phyloP scores from a whole-genome alignment of 2,329 filamentous ascomycete genomes.

The Penicillium vulpinum region DNA sequence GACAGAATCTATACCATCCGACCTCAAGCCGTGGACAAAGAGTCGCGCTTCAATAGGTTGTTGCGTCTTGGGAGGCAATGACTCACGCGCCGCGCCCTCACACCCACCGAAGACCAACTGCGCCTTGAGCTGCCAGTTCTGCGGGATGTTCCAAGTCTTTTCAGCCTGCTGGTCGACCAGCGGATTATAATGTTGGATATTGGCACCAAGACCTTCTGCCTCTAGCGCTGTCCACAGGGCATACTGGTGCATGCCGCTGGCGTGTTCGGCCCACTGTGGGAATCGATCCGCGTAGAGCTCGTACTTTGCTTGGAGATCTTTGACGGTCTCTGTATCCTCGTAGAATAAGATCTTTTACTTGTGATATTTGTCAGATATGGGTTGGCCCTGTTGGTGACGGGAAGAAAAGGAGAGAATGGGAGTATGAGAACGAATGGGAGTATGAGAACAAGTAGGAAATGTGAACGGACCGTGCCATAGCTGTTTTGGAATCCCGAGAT shows the following conservation, averaged over 20 bases:
- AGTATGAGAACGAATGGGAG: neutral
- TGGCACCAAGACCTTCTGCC: conserved; percentile 76
- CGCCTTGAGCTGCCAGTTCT: conserved; percentile 70
- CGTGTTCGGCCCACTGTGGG: conserved; percentile 65
- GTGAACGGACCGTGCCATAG: conserved; percentile 66
- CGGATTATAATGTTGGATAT: conserved; percentile 90
- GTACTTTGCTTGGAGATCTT: conserved; percentile 50
- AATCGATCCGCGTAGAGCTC: conserved; percentile 73
- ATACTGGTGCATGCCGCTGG: conserved; percentile 73
- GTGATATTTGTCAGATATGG: neutral
- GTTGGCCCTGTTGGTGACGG: too few species aligned
- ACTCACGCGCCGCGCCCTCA: neutral
- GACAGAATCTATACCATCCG: neutral
- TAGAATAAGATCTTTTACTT: conserved; percentile 72
- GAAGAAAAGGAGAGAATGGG: neutral
- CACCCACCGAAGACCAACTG: conserved; percentile 70
- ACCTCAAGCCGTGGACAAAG: neutral
- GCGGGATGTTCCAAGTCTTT: conserved; percentile 65
- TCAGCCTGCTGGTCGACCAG: conserved; percentile 70
- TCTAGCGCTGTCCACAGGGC: conserved; percentile 71
- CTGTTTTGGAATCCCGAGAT: conserved; percentile 62
- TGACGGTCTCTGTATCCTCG: conserved; percentile 66
- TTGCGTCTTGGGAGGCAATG: neutral
- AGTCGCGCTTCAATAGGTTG: neutral
- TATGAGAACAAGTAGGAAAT: neutral